Evolutionary conservation across 176 grass and related monocot species (phyloP), one percentile per base, ranked within the genome.

Genomic region (Bothriochloa decipiens): DNA sequence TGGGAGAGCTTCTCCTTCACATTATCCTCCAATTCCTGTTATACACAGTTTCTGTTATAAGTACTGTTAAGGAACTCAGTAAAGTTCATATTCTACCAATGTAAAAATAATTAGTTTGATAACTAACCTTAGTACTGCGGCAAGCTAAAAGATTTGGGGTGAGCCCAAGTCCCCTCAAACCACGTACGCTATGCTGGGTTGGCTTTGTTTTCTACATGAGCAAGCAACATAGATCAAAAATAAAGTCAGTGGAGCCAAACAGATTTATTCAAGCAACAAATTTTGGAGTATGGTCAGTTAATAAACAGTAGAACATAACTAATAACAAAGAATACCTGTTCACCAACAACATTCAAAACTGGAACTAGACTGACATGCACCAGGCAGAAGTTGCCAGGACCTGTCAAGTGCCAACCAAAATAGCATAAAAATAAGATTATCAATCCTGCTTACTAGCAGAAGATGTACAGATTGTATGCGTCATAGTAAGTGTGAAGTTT

Each of bases 311-410:
- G 8, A 35, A 45, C 43, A 90, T 37, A 83, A 60, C 47, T 20
- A 79, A 83, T 36, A 29, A 69, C 39, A 32, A 83, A 79, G 10
- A 28, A 57, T 85, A 92, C 93, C 93, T 92, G 93, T 88, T 95
- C 93, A 76, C 93, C 93, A 82, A 95, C 93, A 68, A 86, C 93
- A 88, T 86, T 92, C 77, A 95, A 77, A 90, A 95, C 93, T 52
- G 93, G 93, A 88, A 95, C 90, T 82, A 95, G 88, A 86, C 93
- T 92, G 78, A 95, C 93, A 83, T 95, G 93, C 81, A 95, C 86
- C 63, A 95, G 65, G 82, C 90, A 95, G 53, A 95, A 95, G 86
- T 95, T 90, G 53, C 90, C 90, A 74, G 88, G 73, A 70, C 93
- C 93, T 95, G 86, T 6, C 68, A 88, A 74, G 46, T 74, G 70